Percentiles rank a stretch among this genome's conserved stretches.
phyloP scores from a whole-genome alignment of 805 yeast genomes.

The Yarrowia deformans region DNA sequence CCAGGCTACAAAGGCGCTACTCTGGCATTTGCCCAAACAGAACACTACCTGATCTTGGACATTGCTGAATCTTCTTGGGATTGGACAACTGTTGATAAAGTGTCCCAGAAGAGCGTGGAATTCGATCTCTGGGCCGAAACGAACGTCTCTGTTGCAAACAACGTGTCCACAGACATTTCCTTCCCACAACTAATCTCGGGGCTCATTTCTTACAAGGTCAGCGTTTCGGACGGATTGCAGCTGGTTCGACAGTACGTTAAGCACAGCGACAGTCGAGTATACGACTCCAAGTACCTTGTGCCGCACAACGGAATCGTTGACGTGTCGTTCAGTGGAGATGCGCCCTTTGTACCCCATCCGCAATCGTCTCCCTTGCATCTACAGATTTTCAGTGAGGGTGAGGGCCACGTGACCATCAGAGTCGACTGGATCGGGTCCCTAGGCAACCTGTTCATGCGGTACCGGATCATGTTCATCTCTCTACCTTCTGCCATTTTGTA shows the following conservation, averaged over 20 bases:
- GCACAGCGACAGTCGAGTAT: conserved; percentile 54
- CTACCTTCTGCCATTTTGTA: conserved; percentile 68
- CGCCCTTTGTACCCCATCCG: conserved; percentile 5
- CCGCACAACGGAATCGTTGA: conserved; percentile 70
- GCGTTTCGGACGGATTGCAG: neutral
- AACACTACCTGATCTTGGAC: neutral
- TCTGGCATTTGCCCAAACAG: neutral
- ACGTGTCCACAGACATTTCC: neutral
- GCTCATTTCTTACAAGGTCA: neutral
- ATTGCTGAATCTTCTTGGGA: neutral
- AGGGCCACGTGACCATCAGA: conserved; percentile 44
- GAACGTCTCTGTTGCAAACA: neutral
- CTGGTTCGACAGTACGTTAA: conserved; percentile 15
- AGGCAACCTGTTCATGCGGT: conserved; percentile 71
- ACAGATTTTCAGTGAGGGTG: conserved; percentile 47
- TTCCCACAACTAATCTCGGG: conserved; percentile 9
- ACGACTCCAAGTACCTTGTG: conserved; percentile 81
- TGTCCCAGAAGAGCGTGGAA: neutral
- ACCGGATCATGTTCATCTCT: conserved; percentile 72
- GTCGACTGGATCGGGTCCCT: conserved; percentile 66
- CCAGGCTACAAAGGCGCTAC: neutral
- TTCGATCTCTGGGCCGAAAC: neutral
- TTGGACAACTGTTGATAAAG: conserved; percentile 8
- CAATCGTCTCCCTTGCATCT: conserved; percentile 43
- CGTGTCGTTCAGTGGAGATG: conserved; percentile 63